These are phyloP conservation scores for Emergomyces pasteurianus DNA, from an alignment of 2,329 filamentous ascomycete species.

Conservation along the genomic window DNA sequence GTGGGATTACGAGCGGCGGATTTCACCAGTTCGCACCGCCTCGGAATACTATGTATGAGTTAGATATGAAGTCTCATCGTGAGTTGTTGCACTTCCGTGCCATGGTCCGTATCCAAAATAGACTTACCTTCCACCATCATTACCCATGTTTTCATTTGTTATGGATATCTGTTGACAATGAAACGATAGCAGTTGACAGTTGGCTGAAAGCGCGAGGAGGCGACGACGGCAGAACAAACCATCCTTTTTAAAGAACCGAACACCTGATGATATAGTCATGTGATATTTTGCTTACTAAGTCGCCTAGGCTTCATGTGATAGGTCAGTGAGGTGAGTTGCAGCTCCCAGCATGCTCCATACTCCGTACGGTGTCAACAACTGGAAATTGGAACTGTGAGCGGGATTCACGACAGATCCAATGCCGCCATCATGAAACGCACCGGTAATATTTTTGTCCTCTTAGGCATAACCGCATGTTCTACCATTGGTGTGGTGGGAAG, in stretches of 20 bases:
- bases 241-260: too few relatives aligned
- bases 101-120: too few relatives aligned
- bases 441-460: constrained; percentile 23
- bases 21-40: constrained; percentile 89
- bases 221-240: neutral
- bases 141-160: constrained; percentile 58
- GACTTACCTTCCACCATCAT: constrained; percentile 70
- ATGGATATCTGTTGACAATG: neutral
- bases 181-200: neutral
- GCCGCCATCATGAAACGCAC: constrained; percentile 25
- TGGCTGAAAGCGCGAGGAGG: neutral
- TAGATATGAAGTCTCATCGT: neutral
- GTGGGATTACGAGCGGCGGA: constrained; percentile 75
- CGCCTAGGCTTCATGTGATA: neutral
- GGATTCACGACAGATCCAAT: constrained; percentile 4
- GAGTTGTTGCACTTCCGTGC: too few relatives aligned
- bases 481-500: constrained; percentile 35
- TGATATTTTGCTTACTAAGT: neutral
- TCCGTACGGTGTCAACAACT: neutral
- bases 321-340: neutral
- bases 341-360: neutral
- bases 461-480: constrained; percentile 25
- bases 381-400: neutral
- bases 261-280: too few relatives aligned
- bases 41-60: constrained; percentile 59